Evolutionary conservation across 495 filamentous ascomycete genomes (phyloP), one percentile per base, ranked within the genome.

Genomic region (Trichoderma parareesei): DNA sequence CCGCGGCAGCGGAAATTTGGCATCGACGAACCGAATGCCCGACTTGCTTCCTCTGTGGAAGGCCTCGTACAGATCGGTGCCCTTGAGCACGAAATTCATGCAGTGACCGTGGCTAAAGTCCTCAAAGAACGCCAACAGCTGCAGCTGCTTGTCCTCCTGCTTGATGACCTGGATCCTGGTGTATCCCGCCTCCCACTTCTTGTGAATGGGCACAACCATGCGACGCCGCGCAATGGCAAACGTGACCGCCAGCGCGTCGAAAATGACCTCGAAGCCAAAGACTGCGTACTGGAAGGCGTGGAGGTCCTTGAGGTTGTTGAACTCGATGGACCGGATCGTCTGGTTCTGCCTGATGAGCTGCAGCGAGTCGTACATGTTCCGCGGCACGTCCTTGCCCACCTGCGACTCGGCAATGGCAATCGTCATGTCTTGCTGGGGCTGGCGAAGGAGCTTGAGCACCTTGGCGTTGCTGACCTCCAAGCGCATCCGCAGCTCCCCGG

Each of bases 121-220:
- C 61, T 87, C 82, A 71, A 96, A 91, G 76, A 94, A 97, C 38
- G 87, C 91, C 8, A 93, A 73, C 18, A 97, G 74, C 69, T 95
- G 90, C 3, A 86, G 74, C 38, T 85, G 81, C 71, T 85, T 89
- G 49, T 89, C 87, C 59, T 87, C 87, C 64, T 84, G 80, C 42
- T 37, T 63, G 33, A 97, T 83, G 44, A 97, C 77, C 73, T 96
- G 92, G 33, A 97, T 76, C 16, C 92, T 85, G 13, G 89, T 88
- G 41, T 78, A 76, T 11, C 78, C 83, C 2, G 91, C 88, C 69
- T 93, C 90, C 90, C 90, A 93, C 72, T 90, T 92, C 77, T 96
- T 95, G 75, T 92, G 86, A 61, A 93, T 90, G 0, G 90, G 90
- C n/a, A 93, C 89, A 33, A 94, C 88, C 84, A 89, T 91, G 65